phyloP scores from a whole-genome alignment of 2,329 filamentous ascomycete genomes.

The Aureobasidium sp. region DNA sequence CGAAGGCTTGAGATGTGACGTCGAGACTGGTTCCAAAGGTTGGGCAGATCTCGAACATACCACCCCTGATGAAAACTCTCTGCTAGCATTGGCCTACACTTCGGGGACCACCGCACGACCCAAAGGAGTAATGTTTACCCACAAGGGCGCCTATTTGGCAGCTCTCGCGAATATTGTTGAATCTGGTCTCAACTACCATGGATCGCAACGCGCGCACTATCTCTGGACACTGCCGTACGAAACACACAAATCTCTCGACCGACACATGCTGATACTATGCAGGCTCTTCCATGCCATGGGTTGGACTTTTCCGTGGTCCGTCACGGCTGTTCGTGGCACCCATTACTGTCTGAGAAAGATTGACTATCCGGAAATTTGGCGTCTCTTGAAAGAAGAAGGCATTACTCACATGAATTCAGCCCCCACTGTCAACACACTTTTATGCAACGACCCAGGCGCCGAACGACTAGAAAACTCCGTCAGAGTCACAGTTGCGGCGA shows the following conservation, averaged over 20 bases:
- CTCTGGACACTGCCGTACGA: conserved; percentile 72
- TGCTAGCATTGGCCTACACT: conserved; percentile 85
- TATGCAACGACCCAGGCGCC: conserved; percentile 74
- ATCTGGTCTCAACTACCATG: conserved; percentile 65
- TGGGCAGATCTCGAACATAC: conserved; percentile 71
- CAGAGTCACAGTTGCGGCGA: conserved; percentile 84
- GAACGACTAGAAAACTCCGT: conserved; percentile 57
- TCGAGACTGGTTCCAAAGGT: conserved; percentile 53
- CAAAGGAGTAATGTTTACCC: conserved; percentile 88
- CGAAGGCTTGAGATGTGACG: conserved; percentile 69
- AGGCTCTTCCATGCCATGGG: conserved; percentile 63
- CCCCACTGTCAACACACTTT: conserved; percentile 88
- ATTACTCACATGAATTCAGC: conserved; percentile 96
- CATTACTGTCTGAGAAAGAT: conserved; percentile 93
- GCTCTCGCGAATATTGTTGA: conserved; percentile 81
- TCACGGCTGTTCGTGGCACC: conserved; percentile 89
- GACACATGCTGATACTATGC: neutral
- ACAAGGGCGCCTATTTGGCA: conserved; percentile 79
- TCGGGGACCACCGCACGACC: conserved; percentile 85
- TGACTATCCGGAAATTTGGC: conserved; percentile 90
- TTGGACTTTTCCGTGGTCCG: conserved; percentile 47
- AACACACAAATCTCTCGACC: no score
- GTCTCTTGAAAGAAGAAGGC: conserved; percentile 70
- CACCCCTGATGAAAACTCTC: conserved; percentile 64
- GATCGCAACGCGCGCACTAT: conserved; percentile 48